phyloP scores from a whole-genome alignment of 2,329 filamentous ascomycete species.

The Microthyrium microscopicum region DNA sequence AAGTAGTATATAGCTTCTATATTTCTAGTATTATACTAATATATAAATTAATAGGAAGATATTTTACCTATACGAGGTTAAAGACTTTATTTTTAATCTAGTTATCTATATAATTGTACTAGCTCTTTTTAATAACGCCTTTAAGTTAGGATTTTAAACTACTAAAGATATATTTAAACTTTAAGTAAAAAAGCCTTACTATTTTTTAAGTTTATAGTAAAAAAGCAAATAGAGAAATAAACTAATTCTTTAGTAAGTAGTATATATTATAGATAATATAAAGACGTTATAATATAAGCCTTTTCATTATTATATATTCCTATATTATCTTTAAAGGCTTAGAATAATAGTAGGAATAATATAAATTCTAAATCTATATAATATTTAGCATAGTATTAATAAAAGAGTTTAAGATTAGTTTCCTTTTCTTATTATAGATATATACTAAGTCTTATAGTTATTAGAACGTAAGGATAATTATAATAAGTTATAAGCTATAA shows the following conservation, averaged over 20 bases:
- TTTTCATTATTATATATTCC: conserved; percentile 1
- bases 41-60: conserved; percentile 1
- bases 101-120: conserved; percentile 1
- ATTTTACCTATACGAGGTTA: conserved; percentile 1
- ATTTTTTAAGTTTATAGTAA: not conserved
- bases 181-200: not conserved
- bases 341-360: conserved; percentile 3
- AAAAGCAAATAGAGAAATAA: not conserved
- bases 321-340: conserved; percentile 2
- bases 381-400: not conserved
- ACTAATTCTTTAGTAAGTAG: not conserved
- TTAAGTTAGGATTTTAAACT: not conserved
- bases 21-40: not conserved
- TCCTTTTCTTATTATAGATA: not conserved
- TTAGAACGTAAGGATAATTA: conserved; percentile 1
- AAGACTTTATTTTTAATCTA: conserved; percentile 1
- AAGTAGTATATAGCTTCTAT: not conserved
- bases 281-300: conserved; percentile 1
- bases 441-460: not conserved
- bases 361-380: conserved; percentile 2
- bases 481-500: conserved; percentile 4
- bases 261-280: not conserved
- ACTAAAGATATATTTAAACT: conserved; percentile 1
- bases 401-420: not conserved
- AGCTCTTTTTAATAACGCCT: not conserved